phyloP scores from a whole-genome alignment of 345 rosid species.

The Eucalyptus guilfoylei region DNA sequence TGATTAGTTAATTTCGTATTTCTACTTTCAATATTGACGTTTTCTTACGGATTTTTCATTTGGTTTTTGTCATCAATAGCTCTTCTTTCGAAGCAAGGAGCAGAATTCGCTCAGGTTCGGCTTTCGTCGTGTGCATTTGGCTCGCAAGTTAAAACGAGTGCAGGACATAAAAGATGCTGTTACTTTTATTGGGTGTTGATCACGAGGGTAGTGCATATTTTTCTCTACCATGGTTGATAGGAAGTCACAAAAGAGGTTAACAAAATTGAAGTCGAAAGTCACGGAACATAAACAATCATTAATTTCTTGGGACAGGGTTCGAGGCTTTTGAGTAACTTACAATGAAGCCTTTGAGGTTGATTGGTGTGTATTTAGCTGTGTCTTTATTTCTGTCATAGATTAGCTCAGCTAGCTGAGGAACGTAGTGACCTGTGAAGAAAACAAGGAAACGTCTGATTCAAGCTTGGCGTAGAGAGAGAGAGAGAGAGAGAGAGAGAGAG shows the following conservation, averaged over 20 bases:
- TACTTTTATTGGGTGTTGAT: not conserved
- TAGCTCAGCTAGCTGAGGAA: constrained; percentile 57
- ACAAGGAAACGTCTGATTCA: not conserved
- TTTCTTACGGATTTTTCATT: not conserved
- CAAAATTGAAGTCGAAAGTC: not conserved
- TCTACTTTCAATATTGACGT: not conserved
- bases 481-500: not conserved
- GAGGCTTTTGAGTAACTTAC: not conserved
- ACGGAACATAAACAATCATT: not conserved
- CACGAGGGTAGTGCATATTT: not conserved
- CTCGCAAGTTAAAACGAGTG: not conserved
- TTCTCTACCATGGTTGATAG: not conserved
- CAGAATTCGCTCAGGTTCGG: not conserved
- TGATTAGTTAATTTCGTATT: not conserved
- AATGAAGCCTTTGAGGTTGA: constrained; percentile 19
- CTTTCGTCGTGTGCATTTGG: not conserved
- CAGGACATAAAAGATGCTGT: not conserved
- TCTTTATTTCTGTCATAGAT: constrained; percentile 37
- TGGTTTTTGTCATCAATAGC: not conserved
- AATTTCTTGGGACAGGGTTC: not conserved
- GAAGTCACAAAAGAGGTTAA: not conserved
- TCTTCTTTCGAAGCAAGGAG: not conserved
- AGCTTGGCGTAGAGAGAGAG: not conserved
- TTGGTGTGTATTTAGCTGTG: constrained; percentile 7
- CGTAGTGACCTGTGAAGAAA: constrained; percentile 34